phyloP scores from a whole-genome alignment of 1,139 yeast genomes.

The Nakaseomyces nivariensis region DNA sequence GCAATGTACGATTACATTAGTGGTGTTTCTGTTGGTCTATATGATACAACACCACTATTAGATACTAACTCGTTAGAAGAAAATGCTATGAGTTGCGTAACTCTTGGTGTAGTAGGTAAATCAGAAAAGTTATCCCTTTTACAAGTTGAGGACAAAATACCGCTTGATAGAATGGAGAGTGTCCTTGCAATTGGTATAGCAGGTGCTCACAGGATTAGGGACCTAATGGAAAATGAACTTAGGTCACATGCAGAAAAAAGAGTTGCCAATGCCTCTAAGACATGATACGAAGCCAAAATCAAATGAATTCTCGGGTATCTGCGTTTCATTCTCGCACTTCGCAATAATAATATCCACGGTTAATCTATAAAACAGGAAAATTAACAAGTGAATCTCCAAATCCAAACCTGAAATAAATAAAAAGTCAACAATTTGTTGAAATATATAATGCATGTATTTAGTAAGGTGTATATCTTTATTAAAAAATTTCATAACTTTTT shows the following conservation, averaged over 20 bases:
- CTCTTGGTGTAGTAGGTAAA: conserved; percentile 78
- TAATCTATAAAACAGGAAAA: too few species aligned
- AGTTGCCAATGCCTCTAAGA: conserved; percentile 26
- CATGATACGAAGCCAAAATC: neutral
- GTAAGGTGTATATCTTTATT: too few species aligned
- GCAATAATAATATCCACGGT: too few species aligned
- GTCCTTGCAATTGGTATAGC: conserved; percentile 78
- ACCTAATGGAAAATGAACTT: conserved; percentile 77
- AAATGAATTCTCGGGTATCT: too few species aligned
- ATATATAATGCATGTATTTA: too few species aligned
- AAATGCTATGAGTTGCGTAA: conserved; percentile 66
- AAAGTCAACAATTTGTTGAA: neutral
- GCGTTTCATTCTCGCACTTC: too few species aligned
- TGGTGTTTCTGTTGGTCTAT: conserved; percentile 70
- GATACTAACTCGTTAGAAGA: conserved; percentile 83
- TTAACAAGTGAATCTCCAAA: neutral
- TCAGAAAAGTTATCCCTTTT: conserved; percentile 69
- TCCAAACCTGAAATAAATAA: neutral
- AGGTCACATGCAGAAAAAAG: conserved; percentile 55
- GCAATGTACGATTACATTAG: conserved; percentile 88
- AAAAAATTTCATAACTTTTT: conserved; percentile 12
- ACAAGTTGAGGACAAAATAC: conserved; percentile 72
- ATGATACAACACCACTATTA: conserved; percentile 63
- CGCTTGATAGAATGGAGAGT: conserved; percentile 68
- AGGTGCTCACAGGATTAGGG: conserved; percentile 78